phyloP scores from a whole-genome alignment of 352 stramenopile species.

The Albugo laibachii region DNA sequence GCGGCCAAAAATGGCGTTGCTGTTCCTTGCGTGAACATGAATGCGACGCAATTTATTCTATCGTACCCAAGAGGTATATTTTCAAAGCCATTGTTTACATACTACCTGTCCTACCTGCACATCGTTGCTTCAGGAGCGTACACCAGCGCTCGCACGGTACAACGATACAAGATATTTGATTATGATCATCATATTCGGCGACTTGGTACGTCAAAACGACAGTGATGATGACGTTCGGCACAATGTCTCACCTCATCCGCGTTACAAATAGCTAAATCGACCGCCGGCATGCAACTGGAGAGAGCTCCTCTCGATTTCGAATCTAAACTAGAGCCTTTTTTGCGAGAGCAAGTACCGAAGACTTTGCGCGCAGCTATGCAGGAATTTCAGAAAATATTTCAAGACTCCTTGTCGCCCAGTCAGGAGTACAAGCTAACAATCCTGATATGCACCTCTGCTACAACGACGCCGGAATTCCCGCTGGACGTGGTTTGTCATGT shows the following conservation, averaged over 20 bases:
- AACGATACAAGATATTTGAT: constrained; percentile 57
- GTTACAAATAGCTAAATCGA: constrained; percentile 34
- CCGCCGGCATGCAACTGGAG: constrained; percentile 27
- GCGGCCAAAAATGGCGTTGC: constrained; percentile 57
- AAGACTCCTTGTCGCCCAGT: constrained; percentile 9
- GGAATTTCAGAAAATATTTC: constrained; percentile 24
- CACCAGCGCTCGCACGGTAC: constrained; percentile 45
- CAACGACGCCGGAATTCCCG: background rate
- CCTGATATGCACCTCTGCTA: constrained; percentile 20
- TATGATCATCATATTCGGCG: constrained; percentile 58
- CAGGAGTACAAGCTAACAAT: constrained; percentile 77
- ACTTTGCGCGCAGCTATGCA: constrained; percentile 52
- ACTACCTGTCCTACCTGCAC: background rate
- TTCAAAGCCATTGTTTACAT: background rate
- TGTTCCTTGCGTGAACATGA: constrained; percentile 26
- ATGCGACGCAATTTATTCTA: constrained; percentile 46
- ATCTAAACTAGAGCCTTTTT: background rate
- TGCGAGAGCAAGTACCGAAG: constrained; percentile 6
- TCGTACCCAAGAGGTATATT: constrained; percentile 19
- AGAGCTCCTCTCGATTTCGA: constrained; percentile 1
- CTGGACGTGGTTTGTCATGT: constrained; percentile 54
- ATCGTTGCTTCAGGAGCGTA: constrained; percentile 19
- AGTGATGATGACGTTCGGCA: background rate
- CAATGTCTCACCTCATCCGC: background rate
- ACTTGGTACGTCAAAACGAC: constrained; percentile 20